A percentile compares a stretch with the other conserved stretches of the same genome.
These are phyloP conservation scores for Claviceps pazoutovae DNA, from an alignment of 2,329 filamentous ascomycete genomes.

Conservation along the genomic window DNA sequence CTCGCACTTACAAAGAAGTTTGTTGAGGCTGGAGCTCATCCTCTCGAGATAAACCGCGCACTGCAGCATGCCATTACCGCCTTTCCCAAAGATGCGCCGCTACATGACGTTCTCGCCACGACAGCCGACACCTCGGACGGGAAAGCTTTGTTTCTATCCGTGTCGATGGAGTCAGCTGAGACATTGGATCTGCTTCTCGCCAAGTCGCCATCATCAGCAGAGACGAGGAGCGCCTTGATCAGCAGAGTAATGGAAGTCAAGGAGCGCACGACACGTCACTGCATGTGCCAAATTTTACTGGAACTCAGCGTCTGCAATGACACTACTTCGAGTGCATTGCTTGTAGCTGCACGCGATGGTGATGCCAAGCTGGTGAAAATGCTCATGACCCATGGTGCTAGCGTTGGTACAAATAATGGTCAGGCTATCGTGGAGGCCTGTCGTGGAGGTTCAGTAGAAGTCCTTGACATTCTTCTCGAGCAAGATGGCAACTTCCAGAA, in stretches of 20 bases:
- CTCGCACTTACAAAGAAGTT: slow-evolving; percentile 35
- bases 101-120: slow-evolving; percentile 30
- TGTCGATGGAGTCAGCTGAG: slow-evolving; percentile 31
- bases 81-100: slow-evolving; percentile 32
- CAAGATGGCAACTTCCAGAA: slow-evolving; percentile 25
- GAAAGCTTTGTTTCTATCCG: slow-evolving; percentile 31
- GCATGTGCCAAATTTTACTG: slow-evolving; percentile 32
- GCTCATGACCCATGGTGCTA: slow-evolving; percentile 38
- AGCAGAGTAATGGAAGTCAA: slow-evolving; percentile 27
- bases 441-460: slow-evolving; percentile 32
- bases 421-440: slow-evolving; percentile 42
- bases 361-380: slow-evolving; percentile 37
- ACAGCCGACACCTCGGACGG: slow-evolving; percentile 37
- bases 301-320: slow-evolving; percentile 30
- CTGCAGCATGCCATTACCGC: slow-evolving; percentile 35
- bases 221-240: slow-evolving; percentile 27
- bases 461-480: slow-evolving; percentile 35
- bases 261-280: slow-evolving; percentile 24
- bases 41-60: slow-evolving; percentile 35
- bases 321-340: slow-evolving; percentile 34
- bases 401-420: slow-evolving; percentile 34
- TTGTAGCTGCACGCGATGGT: slow-evolving; percentile 37
- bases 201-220: slow-evolving; percentile 20
- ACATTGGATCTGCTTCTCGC: slow-evolving; percentile 32
- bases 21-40: slow-evolving; percentile 33